These are phyloP conservation scores for Trichoderma sp. DNA, from an alignment of 2,329 filamentous ascomycete genomes.

Conservation along the genomic window DNA sequence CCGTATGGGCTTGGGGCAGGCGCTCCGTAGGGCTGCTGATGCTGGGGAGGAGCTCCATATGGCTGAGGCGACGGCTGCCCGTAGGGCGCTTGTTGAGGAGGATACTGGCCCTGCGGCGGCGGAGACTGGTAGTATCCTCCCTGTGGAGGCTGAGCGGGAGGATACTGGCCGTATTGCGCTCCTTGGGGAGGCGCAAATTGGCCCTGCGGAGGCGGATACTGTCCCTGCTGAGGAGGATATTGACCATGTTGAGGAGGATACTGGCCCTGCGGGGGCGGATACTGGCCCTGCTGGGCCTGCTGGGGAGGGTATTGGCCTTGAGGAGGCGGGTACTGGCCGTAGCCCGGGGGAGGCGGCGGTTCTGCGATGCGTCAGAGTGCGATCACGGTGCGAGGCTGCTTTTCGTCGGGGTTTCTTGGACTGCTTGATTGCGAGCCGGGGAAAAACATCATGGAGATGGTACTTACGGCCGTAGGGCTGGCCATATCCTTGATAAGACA, in stretches of 20 bases:
- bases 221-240: conserved; percentile 41
- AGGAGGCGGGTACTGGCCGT: conserved; percentile 42
- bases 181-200: conserved; percentile 34
- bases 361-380: conserved; percentile 35
- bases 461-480: conserved; percentile 44
- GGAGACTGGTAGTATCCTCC: conserved; percentile 39
- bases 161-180: conserved; percentile 36
- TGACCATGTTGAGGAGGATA: conserved; percentile 41
- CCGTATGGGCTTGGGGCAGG: conserved; percentile 36
- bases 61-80: conserved; percentile 33
- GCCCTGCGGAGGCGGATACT: conserved; percentile 39
- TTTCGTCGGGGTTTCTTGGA: not conserved
- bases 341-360: conserved; percentile 42
- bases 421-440: not conserved
- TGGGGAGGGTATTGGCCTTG: conserved; percentile 42
- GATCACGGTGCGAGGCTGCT: not conserved
- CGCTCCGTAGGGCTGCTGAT: conserved; percentile 30
- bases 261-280: conserved; percentile 40
- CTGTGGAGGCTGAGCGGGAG: conserved; percentile 29
- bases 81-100: conserved; percentile 34
- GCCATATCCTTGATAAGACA: conserved; percentile 43
- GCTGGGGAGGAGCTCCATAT: conserved; percentile 41
- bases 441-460: not conserved
- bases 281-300: conserved; percentile 46
- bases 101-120: conserved; percentile 35